phyloP scores from a whole-genome alignment of 75 land plant species.

The Cunninghamia lanceolata region DNA sequence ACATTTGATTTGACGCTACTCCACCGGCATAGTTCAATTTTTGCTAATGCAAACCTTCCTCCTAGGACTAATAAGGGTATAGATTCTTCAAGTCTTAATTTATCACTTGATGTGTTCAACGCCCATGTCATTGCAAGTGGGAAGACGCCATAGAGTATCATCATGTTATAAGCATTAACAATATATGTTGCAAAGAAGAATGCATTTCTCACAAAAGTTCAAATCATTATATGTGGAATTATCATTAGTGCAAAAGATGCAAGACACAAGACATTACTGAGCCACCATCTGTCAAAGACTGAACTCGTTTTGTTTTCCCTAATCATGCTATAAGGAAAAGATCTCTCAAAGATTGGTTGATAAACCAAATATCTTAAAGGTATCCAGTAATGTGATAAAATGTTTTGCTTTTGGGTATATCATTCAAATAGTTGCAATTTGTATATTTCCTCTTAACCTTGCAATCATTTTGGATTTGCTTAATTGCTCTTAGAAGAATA shows the following conservation, averaged over 20 bases:
- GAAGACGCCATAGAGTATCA: slow-evolving; percentile 66
- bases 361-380: too few species aligned
- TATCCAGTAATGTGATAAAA: background rate
- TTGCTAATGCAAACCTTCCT: slow-evolving; percentile 35
- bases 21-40: slow-evolving; percentile 57
- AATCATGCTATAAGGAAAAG: too few species aligned
- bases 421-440: background rate
- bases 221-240: slow-evolving; percentile 56
- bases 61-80: background rate
- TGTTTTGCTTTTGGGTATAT: slow-evolving; percentile 6
- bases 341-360: too few species aligned
- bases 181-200: slow-evolving; percentile 76
- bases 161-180: slow-evolving; percentile 87
- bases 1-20: slow-evolving; percentile 46
- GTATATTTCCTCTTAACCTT: background rate
- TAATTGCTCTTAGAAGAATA: slow-evolving; percentile 52
- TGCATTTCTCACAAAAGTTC: slow-evolving; percentile 57
- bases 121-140: slow-evolving; percentile 89
- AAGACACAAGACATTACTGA: slow-evolving; percentile 31
- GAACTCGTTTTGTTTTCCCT: background rate
- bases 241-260: slow-evolving; percentile 41
- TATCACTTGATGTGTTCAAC: slow-evolving; percentile 9
- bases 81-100: background rate
- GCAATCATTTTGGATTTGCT: slow-evolving; percentile 13
- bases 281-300: slow-evolving; percentile 36